Percentiles rank a stretch among this genome's conserved stretches.
These are phyloP conservation scores for Clitocybe nebularis DNA, from an alignment of 1,284 basidiomycete genomes.

Conservation along the genomic window DNA sequence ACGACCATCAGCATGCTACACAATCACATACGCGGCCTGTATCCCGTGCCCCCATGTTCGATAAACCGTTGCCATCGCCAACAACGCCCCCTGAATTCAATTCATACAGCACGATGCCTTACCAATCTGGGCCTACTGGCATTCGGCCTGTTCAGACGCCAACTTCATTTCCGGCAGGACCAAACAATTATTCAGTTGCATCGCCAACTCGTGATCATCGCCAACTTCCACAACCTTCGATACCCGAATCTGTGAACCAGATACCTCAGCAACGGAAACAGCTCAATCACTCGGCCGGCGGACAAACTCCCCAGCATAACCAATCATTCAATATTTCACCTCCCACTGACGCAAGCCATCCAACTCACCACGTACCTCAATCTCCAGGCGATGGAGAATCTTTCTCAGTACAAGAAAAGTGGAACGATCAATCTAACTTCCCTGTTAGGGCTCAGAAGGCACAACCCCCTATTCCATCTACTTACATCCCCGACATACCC, in stretches of 20 bases:
- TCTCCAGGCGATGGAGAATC: too few relatives aligned
- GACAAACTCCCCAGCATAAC: conserved; percentile 1
- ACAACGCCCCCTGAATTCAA: neutral
- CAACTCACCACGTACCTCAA: neutral
- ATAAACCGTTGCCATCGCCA: conserved; percentile 14
- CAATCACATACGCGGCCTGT: conserved; percentile 2
- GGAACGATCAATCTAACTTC: too few relatives aligned
- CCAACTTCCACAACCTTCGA: neutral
- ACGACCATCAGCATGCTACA: neutral
- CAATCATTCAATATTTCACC: neutral
- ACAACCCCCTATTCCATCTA: conserved; percentile 5
- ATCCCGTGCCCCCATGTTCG: conserved; percentile 17
- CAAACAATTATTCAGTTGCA: neutral
- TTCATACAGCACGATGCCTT: neutral
- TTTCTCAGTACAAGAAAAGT: too few relatives aligned
- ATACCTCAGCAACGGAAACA: neutral
- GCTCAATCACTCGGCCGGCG: neutral
- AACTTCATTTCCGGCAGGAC: conserved; percentile 10
- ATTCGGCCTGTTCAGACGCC: conserved; percentile 1
- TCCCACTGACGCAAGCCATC: neutral
- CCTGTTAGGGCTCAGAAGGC: conserved; percentile 3
- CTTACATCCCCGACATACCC: neutral
- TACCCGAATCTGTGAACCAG: neutral
- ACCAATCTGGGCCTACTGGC: too few relatives aligned
- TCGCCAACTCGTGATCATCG: neutral